Evolutionary conservation across 1,139 yeast species (phyloP), one percentile per base, ranked within the genome.

Genomic region (Hanseniaspora gamundiae): DNA sequence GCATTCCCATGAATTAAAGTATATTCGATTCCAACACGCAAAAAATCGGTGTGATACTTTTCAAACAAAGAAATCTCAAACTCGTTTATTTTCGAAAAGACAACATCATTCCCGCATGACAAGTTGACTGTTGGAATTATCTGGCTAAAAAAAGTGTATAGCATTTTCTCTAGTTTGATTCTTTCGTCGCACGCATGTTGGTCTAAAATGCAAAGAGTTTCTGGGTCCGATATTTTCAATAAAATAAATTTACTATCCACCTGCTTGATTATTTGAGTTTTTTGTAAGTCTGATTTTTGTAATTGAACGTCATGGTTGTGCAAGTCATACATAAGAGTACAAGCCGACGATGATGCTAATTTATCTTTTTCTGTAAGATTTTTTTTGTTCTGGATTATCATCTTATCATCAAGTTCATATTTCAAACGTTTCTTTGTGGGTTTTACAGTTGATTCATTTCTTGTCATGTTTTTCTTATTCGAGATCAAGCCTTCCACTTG

Each of bases 141-240:
- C 20, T 45, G 43, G 4, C 33, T 44, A 1, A 52, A 4, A 2
- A 48, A 52, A 21, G 49, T 48, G 11, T 39, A 10, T 2, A 55
- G 35, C 35, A 51, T 52, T 2, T 31, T 13, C 52, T 84, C 94
- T 2, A 80, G 68, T 38, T 67, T 65, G 0, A 81, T 62, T 41
- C 94, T 58, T 54, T 83, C 94, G 57, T 81, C 91, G 40, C 79
- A 74, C 1, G 94, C 93, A 63, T 84, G 94, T 55, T 83, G 94
- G 53, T 84, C 94, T 2, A 80, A 53, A 1, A 73, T 60, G 11
- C 71, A 55, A 3, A 80, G 52, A 3, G 49, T 45, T 21, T 35
- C 44, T 13, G 33, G 38, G 4, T 17, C 26, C 8, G 44, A 28
- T 1, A 62, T 44, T 17, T 56, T 60, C 2, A 72, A 59, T 16